These are phyloP conservation scores for Rhodofomes roseus DNA, from an alignment of 1,284 basidiomycete species.

Conservation along the genomic window DNA sequence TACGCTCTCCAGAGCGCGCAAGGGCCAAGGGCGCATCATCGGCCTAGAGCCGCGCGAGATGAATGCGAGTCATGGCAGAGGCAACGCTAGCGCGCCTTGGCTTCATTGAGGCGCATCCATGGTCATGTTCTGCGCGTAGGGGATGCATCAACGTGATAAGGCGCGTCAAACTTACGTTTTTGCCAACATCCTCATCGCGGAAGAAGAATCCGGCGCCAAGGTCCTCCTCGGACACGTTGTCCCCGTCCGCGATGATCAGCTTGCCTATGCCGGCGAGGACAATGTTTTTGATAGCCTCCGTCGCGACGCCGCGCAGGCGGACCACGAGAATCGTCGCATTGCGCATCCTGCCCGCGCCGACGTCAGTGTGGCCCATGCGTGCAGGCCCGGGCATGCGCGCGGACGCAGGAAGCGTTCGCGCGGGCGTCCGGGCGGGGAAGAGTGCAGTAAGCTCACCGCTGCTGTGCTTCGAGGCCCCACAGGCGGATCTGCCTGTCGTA, in stretches of 20 bases:
- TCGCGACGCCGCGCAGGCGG: conserved; percentile 80
- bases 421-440: not conserved
- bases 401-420: not conserved
- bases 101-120: not conserved
- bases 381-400: not conserved
- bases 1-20: not conserved
- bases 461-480: conserved; percentile 98
- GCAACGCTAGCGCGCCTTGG: not conserved
- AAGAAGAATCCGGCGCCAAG: conserved; percentile 93
- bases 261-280: conserved; percentile 77
- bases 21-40: not conserved
- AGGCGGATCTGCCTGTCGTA: conserved; percentile 97
- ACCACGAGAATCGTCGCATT: conserved; percentile 89
- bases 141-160: not conserved
- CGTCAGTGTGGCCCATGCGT: not conserved
- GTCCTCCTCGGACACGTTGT: conserved; percentile 70
- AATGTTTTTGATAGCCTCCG: conserved; percentile 97
- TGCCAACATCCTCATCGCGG: conserved; percentile 88
- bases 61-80: not conserved
- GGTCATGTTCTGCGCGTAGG: not conserved
- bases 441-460: conserved; percentile 65
- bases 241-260: conserved; percentile 63
- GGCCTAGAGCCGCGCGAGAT: not conserved
- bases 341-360: conserved; percentile 69
- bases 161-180: conserved; percentile 54